These are phyloP conservation scores for Fomitiporia mediterranea DNA, from an alignment of 1,284 basidiomycete species.

Conservation along the genomic window DNA sequence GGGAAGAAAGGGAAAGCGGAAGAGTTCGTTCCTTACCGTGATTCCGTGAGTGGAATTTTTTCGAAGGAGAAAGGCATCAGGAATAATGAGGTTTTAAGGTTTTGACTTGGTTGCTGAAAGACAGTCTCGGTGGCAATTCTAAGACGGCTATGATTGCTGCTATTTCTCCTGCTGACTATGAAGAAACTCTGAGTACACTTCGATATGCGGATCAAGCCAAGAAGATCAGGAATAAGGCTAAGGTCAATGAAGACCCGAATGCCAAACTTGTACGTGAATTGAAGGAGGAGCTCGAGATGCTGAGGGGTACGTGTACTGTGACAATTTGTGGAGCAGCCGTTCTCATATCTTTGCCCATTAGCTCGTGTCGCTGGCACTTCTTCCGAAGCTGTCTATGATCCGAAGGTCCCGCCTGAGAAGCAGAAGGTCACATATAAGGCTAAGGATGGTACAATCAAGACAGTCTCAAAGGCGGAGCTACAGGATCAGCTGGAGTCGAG, in stretches of 20 bases:
- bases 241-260: conserved; percentile 99
- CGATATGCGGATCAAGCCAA: conserved; percentile 98
- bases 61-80: too few species aligned
- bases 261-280: conserved; percentile 97
- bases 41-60: conserved; percentile 60
- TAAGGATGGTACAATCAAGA: conserved; percentile 91
- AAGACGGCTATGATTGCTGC: conserved; percentile 98
- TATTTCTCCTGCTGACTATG: conserved; percentile 96
- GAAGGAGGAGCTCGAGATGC: conserved; percentile 93
- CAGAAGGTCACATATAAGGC: conserved; percentile 95
- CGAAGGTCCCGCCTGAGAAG: conserved; percentile 86
- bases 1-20: conserved; percentile 77
- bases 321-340: conserved; percentile 11
- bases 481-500: conserved; percentile 96
- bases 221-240: conserved; percentile 99
- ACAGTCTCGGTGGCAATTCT: conserved; percentile 92
- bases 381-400: conserved; percentile 80
- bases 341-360: conserved; percentile 29
- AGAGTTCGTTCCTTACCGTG: conserved; percentile 92
- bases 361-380: conserved; percentile 64
- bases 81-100: conserved; percentile 45
- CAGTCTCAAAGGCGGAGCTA: conserved; percentile 93
- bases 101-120: conserved; percentile 96
- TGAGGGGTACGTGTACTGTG: conserved; percentile 53
- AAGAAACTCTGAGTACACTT: conserved; percentile 92